These are phyloP conservation scores for Arctostaphylos glauca DNA, from an alignment of 148 eudicot species.

Conservation along the genomic window DNA sequence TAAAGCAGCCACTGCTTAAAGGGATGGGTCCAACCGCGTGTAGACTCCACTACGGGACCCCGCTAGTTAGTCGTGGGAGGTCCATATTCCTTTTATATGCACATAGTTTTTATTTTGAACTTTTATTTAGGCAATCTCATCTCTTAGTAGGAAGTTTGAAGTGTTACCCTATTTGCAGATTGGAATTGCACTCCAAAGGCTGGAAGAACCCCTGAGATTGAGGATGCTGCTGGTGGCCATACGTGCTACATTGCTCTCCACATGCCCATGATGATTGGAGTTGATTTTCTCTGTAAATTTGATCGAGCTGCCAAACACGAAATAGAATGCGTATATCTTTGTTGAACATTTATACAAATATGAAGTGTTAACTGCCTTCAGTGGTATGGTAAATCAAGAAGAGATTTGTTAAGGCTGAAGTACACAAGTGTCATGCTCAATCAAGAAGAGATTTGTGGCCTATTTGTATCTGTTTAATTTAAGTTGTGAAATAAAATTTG, in stretches of 20 bases:
- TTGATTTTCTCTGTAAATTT: constrained; percentile 56
- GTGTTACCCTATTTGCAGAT: constrained; percentile 72
- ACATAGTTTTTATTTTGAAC: background rate
- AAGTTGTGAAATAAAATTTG: too few relatives aligned
- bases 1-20: too few relatives aligned
- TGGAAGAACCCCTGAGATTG: constrained; percentile 81
- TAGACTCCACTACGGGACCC: too few relatives aligned
- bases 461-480: too few relatives aligned
- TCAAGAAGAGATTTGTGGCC: background rate
- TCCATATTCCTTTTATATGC: too few relatives aligned
- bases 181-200: constrained; percentile 65
- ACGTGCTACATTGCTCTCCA: constrained; percentile 48
- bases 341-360: background rate
- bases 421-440: background rate
- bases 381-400: background rate
- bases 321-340: background rate
- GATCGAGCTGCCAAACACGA: constrained; percentile 49
- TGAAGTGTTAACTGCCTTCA: background rate
- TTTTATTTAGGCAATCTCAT: background rate
- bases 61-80: too few relatives aligned
- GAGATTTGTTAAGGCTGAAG: background rate
- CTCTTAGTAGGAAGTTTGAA: background rate
- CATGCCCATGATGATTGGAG: constrained; percentile 64
- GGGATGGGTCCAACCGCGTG: too few relatives aligned
- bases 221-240: constrained; percentile 40